Evolutionary conservation across 257 asterid genomes (phyloP).

Genomic region (Osmanthus fragrans): DNA sequence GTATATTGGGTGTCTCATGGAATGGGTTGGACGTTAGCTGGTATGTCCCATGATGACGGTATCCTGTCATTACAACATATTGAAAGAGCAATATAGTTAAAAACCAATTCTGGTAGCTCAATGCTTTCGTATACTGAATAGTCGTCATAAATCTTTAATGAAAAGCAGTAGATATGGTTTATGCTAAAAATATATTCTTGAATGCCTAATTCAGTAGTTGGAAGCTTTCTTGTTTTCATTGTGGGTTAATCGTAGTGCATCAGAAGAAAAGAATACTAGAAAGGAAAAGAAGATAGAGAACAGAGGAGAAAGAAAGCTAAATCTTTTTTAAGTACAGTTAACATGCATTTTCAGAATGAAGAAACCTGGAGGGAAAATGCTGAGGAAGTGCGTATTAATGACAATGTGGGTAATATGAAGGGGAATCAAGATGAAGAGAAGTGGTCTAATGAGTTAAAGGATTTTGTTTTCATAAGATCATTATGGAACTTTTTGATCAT

Average conservation of each 20-base stretch:
- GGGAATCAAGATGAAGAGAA: neutral
- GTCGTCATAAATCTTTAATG: too few relatives aligned
- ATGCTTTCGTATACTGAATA: too few relatives aligned
- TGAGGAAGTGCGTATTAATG: neutral
- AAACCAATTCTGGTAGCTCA: too few relatives aligned
- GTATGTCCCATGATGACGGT: neutral
- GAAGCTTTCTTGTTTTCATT: neutral
- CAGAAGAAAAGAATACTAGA: neutral
- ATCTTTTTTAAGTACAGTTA: neutral
- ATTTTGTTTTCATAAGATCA: neutral
- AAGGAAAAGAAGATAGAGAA: neutral
- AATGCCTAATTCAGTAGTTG: neutral
- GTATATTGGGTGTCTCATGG: neutral
- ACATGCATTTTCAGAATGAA: neutral
- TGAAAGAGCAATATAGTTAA: neutral
- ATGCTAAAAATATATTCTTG: neutral
- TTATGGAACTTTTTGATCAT: neutral
- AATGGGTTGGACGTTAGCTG: neutral
- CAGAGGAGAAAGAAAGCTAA: neutral
- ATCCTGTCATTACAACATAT: neutral
- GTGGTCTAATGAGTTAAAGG: neutral
- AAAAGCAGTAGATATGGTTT: neutral
- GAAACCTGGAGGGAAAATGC: neutral
- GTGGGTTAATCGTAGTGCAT: neutral
- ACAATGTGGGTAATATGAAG: neutral